Percentiles rank a stretch among this genome's conserved stretches.
Conservation (phyloP, 768 basidiomycete species). For the Heimioporus sp. region DNA sequence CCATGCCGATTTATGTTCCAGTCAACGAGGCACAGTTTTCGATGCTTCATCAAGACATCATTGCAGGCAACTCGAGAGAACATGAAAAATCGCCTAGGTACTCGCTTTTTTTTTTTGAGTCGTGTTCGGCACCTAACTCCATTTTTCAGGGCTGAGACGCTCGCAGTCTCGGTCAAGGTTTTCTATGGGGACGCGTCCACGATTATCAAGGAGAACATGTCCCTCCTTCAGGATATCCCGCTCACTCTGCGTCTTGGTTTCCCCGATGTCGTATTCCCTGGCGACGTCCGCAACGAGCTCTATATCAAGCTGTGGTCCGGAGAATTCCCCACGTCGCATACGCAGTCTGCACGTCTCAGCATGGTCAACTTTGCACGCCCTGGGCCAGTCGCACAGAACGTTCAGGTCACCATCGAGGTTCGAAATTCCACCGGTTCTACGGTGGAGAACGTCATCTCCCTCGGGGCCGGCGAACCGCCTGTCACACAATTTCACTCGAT, state of each 20-base stretch:
- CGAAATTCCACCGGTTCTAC: constrained; percentile 65
- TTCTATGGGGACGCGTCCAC: constrained; percentile 80
- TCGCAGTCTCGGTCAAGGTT: constrained; percentile 81
- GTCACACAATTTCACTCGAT: constrained; percentile 85
- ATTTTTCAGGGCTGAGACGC: constrained; percentile 68
- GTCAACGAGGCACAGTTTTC: constrained; percentile 84
- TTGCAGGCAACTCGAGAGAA: constrained; percentile 72
- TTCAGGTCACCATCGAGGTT: constrained; percentile 92
- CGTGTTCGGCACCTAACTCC: constrained; percentile 1
- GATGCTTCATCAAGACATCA: constrained; percentile 94
- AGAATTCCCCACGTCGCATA: constrained; percentile 66
- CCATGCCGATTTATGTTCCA: constrained; percentile 86
- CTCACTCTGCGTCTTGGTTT: constrained; percentile 88
- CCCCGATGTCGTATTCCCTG: constrained; percentile 94
- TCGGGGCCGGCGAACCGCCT: constrained; percentile 82
- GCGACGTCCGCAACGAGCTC: constrained; percentile 88
- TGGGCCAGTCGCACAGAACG: constrained; percentile 49
- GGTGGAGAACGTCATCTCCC: constrained; percentile 71
- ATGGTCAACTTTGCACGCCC: constrained; percentile 61
- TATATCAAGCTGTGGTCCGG: constrained; percentile 97
- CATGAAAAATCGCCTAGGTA: constrained; percentile 82
- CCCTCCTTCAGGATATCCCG: constrained; percentile 76
- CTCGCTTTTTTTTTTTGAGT: constrained; percentile 16
- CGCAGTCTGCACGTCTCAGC: constrained; percentile 51
- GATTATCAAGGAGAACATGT: constrained; percentile 81